Conservation (phyloP, 228 moss, liverwort and hornwort species). For the Sphagnum magellanicum region DNA sequence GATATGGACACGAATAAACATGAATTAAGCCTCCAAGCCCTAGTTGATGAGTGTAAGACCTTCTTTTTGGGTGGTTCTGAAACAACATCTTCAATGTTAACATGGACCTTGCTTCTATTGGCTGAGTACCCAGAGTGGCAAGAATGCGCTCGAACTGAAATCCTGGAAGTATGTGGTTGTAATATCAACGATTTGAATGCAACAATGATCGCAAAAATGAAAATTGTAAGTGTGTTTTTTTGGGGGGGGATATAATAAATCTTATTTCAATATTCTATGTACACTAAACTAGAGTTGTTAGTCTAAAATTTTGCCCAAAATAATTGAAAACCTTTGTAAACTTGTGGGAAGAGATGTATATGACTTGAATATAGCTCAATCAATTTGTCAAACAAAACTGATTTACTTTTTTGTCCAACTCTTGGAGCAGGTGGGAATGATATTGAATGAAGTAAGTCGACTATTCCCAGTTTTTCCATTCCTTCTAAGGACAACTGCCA, state of each 20-base stretch:
- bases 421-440: slow-evolving; percentile 34
- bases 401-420: too few species aligned
- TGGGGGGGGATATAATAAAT: background rate
- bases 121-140: slow-evolving; percentile 56
- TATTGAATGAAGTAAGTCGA: slow-evolving; percentile 32
- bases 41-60: slow-evolving; percentile 31
- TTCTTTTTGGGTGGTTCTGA: slow-evolving; percentile 48
- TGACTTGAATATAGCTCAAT: background rate
- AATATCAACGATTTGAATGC: slow-evolving; percentile 11
- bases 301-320: background rate
- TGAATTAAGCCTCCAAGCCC: slow-evolving; percentile 17
- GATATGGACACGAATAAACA: background rate
- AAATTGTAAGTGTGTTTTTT: slow-evolving; percentile 22
- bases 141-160: slow-evolving; percentile 42
- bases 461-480: slow-evolving; percentile 18
- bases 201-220: slow-evolving; percentile 19
- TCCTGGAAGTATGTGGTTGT: slow-evolving; percentile 26
- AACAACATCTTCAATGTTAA: slow-evolving; percentile 18
- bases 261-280: background rate
- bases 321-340: background rate
- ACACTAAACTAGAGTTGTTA: background rate
- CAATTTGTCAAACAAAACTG: background rate
- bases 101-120: slow-evolving; percentile 39
- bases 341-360: background rate
- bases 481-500: slow-evolving; percentile 16